Evolutionary conservation across 352 stramenopile species (phyloP).

Genomic region (Phytophthora gonapodyides): DNA sequence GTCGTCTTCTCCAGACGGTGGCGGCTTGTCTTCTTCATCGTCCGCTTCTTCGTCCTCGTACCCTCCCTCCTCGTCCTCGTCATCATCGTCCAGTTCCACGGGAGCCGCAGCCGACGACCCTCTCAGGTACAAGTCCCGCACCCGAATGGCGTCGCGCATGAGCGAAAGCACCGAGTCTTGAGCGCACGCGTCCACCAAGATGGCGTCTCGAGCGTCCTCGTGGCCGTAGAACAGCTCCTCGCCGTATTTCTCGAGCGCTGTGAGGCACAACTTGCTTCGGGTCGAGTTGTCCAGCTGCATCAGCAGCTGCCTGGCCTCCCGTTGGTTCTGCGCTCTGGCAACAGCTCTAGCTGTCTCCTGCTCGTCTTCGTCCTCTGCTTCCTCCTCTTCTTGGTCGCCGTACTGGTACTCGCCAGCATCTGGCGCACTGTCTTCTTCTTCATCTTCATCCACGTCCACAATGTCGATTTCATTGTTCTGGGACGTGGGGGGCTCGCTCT

Average conservation of each 20-base stretch:
- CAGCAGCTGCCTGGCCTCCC: slow-evolving; percentile 54
- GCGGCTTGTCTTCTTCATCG: slow-evolving; percentile 30
- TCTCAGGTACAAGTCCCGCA: slow-evolving; percentile 49
- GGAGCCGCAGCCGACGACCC: slow-evolving; percentile 56
- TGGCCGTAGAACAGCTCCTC: slow-evolving; percentile 70
- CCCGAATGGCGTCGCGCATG: slow-evolving; percentile 59
- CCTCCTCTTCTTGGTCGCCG: slow-evolving; percentile 26
- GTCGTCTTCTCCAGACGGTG: slow-evolving; percentile 22
- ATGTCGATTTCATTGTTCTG: slow-evolving; percentile 47
- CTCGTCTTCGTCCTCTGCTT: slow-evolving; percentile 46
- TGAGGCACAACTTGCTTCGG: slow-evolving; percentile 61
- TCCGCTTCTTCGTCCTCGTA: slow-evolving; percentile 42
- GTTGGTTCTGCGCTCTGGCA: slow-evolving; percentile 52
- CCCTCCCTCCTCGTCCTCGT: slow-evolving; percentile 42
- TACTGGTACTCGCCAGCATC: slow-evolving; percentile 17
- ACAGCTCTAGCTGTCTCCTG: slow-evolving; percentile 35
- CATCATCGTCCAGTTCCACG: slow-evolving; percentile 65
- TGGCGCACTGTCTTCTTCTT: slow-evolving; percentile 25
- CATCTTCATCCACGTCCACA: slow-evolving; percentile 44
- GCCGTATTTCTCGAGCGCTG: slow-evolving; percentile 68
- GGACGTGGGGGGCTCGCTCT: slow-evolving; percentile 23
- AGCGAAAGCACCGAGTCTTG: slow-evolving; percentile 60
- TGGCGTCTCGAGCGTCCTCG: slow-evolving; percentile 58
- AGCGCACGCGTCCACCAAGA: slow-evolving; percentile 64
- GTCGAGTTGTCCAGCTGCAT: slow-evolving; percentile 56